Conservation (phyloP, 2,329 filamentous ascomycete species). For the Neonectria hederae region DNA sequence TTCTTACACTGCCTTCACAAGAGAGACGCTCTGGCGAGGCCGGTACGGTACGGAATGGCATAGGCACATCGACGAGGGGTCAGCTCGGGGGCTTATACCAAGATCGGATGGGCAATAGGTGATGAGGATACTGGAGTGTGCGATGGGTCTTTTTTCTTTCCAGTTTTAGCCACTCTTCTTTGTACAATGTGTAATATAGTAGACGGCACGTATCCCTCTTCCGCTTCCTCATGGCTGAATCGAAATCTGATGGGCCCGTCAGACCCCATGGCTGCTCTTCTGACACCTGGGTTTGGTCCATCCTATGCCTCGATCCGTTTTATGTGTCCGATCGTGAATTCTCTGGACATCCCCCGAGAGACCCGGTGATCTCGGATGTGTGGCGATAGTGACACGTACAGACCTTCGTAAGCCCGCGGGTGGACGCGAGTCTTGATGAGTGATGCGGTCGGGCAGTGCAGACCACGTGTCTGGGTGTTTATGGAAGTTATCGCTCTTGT, state of each 20-base stretch:
- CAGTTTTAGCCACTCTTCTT: conserved; percentile 13
- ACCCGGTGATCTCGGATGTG: not conserved
- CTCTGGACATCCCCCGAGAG: not conserved
- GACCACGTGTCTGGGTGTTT: not conserved
- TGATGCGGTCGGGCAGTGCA: conserved; percentile 7
- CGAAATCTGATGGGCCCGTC: conserved; percentile 7
- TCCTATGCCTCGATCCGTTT: not conserved
- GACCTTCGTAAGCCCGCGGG: not conserved
- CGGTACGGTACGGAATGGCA: conserved; percentile 8
- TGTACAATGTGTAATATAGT: conserved; percentile 40
- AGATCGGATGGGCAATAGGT: conserved; percentile 6
- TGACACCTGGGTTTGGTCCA: not conserved
- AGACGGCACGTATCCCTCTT: conserved; percentile 23
- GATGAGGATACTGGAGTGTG: conserved; percentile 5
- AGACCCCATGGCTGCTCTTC: conserved; percentile 2
- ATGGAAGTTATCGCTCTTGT: not conserved
- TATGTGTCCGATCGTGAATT: not conserved
- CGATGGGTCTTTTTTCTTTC: not conserved
- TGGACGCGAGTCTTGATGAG: not conserved
- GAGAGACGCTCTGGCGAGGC: conserved; percentile 6
- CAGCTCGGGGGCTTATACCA: conserved; percentile 13
- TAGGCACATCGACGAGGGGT: conserved; percentile 5
- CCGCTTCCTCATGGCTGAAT: conserved; percentile 21
- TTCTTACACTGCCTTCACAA: conserved; percentile 15
- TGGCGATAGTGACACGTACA: not conserved